Evolutionary conservation across 768 basidiomycete species (phyloP).

Genomic region (Dioszegia hungarica): DNA sequence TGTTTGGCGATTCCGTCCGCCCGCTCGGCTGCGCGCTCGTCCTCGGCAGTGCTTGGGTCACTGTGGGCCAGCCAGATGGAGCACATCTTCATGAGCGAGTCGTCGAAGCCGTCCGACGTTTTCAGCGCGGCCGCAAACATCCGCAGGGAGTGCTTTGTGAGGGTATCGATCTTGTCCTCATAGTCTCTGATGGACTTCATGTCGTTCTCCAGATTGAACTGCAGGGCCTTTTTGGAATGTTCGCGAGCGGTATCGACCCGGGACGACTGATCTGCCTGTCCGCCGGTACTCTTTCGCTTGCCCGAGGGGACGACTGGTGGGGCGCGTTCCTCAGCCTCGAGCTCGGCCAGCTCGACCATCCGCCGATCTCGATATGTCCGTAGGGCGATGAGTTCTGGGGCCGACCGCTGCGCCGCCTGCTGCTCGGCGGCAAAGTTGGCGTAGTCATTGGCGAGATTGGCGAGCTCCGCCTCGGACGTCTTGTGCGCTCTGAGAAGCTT

Average conservation of each 20-base stretch:
- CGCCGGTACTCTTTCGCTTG: too few relatives aligned
- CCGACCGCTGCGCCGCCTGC: slow-evolving; percentile 65
- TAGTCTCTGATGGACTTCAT: slow-evolving; percentile 54
- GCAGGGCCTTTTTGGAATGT: too few relatives aligned
- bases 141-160: slow-evolving; percentile 68
- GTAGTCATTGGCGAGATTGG: slow-evolving; percentile 54
- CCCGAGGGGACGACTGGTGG: too few relatives aligned
- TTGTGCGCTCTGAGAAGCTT: slow-evolving; percentile 34
- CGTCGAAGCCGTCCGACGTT: slow-evolving; percentile 67
- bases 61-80: slow-evolving; percentile 92
- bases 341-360: slow-evolving; percentile 28
- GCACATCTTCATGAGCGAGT: slow-evolving; percentile 73
- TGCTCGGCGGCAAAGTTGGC: slow-evolving; percentile 87
- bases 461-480: slow-evolving; percentile 5
- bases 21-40: slow-evolving; percentile 11
- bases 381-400: slow-evolving; percentile 65
- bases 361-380: slow-evolving; percentile 71
- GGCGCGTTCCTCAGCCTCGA: neutral
- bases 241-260: too few relatives aligned
- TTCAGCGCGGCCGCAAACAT: slow-evolving; percentile 80
- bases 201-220: slow-evolving; percentile 15
- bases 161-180: slow-evolving; percentile 56
- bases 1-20: neutral
- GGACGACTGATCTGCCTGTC: too few relatives aligned
- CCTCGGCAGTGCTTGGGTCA: slow-evolving; percentile 55